These are phyloP conservation scores for Tylopilus felleus DNA, from an alignment of 768 basidiomycete genomes.

Conservation along the genomic window DNA sequence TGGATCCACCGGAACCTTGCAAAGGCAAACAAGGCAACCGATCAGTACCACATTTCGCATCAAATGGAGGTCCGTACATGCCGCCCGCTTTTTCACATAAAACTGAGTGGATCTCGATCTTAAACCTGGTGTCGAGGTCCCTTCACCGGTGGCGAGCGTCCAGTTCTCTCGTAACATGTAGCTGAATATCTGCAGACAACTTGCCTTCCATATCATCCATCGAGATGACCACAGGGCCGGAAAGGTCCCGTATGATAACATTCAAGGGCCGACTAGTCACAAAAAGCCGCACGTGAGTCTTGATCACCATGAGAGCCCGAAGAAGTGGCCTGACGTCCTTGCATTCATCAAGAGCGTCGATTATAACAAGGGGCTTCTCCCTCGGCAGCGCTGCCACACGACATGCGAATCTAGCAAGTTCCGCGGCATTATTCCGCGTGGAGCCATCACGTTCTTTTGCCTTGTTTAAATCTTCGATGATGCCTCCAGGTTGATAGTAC, in stretches of 20 bases:
- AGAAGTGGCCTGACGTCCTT: background rate
- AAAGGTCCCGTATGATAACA: background rate
- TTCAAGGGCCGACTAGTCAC: background rate
- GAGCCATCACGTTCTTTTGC: background rate
- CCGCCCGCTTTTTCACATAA: background rate
- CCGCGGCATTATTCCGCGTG: background rate
- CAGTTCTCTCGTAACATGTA: constrained; percentile 1
- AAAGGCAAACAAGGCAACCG: background rate
- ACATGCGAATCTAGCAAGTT: background rate
- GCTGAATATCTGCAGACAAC: background rate
- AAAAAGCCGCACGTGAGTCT: background rate
- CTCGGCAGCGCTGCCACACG: background rate
- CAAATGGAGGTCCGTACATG: background rate
- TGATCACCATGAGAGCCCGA: background rate
- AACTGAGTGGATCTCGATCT: background rate
- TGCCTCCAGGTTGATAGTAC: background rate
- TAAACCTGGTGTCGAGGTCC: background rate
- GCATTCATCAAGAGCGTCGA: constrained; percentile 9
- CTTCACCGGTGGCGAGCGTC: background rate
- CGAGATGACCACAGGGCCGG: background rate
- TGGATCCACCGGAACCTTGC: constrained; percentile 4
- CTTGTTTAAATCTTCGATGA: background rate
- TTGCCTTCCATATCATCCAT: background rate
- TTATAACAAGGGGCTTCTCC: background rate
- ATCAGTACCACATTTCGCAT: background rate